Conservation (phyloP, 352 stramenopile genomes). For the Pythium diclinum region DNA sequence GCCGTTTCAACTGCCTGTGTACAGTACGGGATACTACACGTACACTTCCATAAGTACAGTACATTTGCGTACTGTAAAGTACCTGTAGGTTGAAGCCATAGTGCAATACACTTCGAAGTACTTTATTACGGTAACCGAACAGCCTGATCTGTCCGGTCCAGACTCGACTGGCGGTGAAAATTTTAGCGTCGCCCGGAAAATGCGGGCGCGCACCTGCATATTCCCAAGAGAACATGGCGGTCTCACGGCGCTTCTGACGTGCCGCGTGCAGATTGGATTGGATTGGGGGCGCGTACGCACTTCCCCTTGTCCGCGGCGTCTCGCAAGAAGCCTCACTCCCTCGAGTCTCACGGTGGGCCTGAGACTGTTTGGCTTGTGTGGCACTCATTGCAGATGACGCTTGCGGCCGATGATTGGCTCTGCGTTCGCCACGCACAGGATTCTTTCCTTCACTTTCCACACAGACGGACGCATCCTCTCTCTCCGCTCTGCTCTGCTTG, state of each 20-base stretch:
- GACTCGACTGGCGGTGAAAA: neutral
- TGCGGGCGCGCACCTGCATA: neutral
- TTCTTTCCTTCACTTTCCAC: constrained; percentile 1
- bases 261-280: neutral
- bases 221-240: neutral
- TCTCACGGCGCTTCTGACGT: neutral
- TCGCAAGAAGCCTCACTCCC: too few species aligned
- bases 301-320: too few species aligned
- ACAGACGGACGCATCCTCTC: neutral
- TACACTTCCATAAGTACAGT: too few species aligned
- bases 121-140: neutral
- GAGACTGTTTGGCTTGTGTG: neutral
- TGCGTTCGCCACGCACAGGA: neutral
- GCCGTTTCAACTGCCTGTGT: too few species aligned
- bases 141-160: neutral
- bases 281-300: neutral
- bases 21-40: too few species aligned
- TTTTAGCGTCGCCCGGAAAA: neutral
- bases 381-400: neutral
- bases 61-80: too few species aligned
- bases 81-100: too few species aligned
- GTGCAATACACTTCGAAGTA: too few species aligned
- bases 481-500: neutral
- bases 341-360: too few species aligned
- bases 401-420: neutral